phyloP scores from a whole-genome alignment of 805 yeast genomes.

The Saccharomycopsis sp. region DNA sequence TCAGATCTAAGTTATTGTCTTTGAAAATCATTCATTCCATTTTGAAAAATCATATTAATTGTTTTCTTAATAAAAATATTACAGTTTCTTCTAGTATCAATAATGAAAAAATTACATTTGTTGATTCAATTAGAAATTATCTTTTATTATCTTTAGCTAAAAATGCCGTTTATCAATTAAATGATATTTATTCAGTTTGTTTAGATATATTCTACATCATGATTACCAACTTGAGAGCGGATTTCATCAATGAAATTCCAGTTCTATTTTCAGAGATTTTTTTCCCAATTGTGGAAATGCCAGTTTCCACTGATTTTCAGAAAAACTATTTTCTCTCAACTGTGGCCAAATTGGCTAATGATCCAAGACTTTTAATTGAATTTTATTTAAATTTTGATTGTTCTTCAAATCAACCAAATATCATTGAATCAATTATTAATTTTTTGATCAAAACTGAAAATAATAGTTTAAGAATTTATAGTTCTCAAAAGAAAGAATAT shows the following conservation, averaged over 20 bases:
- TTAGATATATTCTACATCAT: constrained; percentile 90
- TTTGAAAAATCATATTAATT: constrained; percentile 72
- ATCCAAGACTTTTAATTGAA: constrained; percentile 86
- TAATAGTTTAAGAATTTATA: constrained; percentile 8
- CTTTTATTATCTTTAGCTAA: constrained; percentile 73
- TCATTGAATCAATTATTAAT: constrained; percentile 75
- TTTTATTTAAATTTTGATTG: constrained; percentile 94
- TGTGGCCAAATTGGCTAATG: constrained; percentile 74
- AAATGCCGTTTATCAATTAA: constrained; percentile 85
- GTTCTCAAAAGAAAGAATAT: constrained; percentile 25
- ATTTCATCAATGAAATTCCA: constrained; percentile 87
- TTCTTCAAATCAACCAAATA: constrained; percentile 67
- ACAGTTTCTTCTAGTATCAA: constrained; percentile 40
- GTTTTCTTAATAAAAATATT: constrained; percentile 54
- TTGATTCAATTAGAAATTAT: constrained; percentile 77
- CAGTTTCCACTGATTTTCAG: constrained; percentile 86
- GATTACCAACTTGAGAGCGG: constrained; percentile 70
- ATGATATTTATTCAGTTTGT: constrained; percentile 86
- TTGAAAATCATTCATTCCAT: constrained; percentile 82
- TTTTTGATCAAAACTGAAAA: constrained; percentile 49
- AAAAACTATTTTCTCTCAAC: constrained; percentile 76
- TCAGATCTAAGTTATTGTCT: constrained; percentile 83
- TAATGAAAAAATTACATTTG: constrained; percentile 48
- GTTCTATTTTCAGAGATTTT: constrained; percentile 89
- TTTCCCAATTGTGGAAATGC: constrained; percentile 88